Base-by-base conservation (phyloP, 495 filamentous ascomycete genomes). In the Xylaria scruposa region DNA sequence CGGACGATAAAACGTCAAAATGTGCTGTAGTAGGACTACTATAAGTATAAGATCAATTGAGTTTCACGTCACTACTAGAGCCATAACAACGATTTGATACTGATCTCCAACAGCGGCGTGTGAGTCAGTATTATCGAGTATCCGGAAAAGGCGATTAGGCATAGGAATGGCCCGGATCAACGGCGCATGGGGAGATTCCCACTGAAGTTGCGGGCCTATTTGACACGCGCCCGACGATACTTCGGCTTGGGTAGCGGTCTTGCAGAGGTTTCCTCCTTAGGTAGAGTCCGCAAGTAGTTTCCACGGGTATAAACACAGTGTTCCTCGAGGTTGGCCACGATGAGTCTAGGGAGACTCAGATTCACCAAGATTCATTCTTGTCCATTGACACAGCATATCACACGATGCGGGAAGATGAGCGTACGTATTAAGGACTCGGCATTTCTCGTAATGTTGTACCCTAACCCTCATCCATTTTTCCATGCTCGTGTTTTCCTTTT, bases 361-460 rank as follows among this genome's bases (percentile, higher is more conserved):
- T 36, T 10, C 9, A 13, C 38, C 4, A 38, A 4, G 8, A 4
- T 40, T 60, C 19, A 33, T 21, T 17, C 33, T 60, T 7, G n/a
- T 67, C 36, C 33, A n/a, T 26, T 26, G 47, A 2, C 24, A 58
- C 9, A 56, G 56, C 38, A 63, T 46, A 15, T 67, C 65, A 67
- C 65, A 67, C 49, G 31, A 54, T 38, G 31, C 1, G 24, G 21
- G 12, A 56, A 19, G 8, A 67, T n/a, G 24, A 56, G 47, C 42
- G 33, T 69, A 13, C 42, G 67, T 61, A 61, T 69, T 24, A 69
- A 61, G 54, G 54, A 69, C 33, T 69, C 67, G 67, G 67, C 54
- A 69, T 69, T 69, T 42, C 54, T 69, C 67, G 44, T 69, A 40
- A 69, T 69, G 19, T 46, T 68, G 24, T 47, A 59, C 53, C 67